Base-by-base conservation (phyloP, 2,329 filamentous ascomycete species). In the Mycocentrospora acerina region DNA sequence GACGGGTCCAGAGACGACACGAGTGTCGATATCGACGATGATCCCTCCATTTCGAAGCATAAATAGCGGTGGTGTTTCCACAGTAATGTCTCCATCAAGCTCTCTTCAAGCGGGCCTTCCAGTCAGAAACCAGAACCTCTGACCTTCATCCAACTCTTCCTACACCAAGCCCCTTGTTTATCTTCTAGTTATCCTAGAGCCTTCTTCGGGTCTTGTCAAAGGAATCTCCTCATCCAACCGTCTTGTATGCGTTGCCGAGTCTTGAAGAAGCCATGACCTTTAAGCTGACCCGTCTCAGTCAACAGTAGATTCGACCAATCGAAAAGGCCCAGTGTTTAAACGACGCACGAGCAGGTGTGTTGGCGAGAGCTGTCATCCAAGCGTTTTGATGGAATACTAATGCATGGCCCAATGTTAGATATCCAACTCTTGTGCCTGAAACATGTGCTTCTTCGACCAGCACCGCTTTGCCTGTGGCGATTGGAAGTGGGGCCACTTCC, bases 391-490 rank as follows among this genome's bases (percentile, higher is more conserved):
- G 45, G 42, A 55, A 46, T 42, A 40, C 61, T 67, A 53, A 68
- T 48, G 44, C 55, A 51, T 48, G 44, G 42, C 40, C 42, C 41
- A 51, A 54, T 46, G 46, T 48, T 43, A 62, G 54, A 44, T 47
- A 52, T 32, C 42, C 51, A 48, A 46, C 58, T 61, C 59, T 60
- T 48, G 49, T 39, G 46, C 48, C 53, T 63, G 53, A 64, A 62
- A 67, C 64, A 95, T 97, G 91, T 96, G 91, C 75, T 96, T 93
- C 77, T 97, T 90, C 76, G 90, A 96, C 62, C 86, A 91, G 71
- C 89, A 85, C 68, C 80, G 82, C 57, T 95, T 87, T 79, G 70
- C 70, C 41, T 97, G 91, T 73, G 86, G 87, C 62, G 91, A 89
- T 78, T 95, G 86, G 85, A 89, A 90, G 70, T 97, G 90, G 90